Conservation (phyloP, 176 grass and related monocot species). For the Dactylis glomerata region DNA sequence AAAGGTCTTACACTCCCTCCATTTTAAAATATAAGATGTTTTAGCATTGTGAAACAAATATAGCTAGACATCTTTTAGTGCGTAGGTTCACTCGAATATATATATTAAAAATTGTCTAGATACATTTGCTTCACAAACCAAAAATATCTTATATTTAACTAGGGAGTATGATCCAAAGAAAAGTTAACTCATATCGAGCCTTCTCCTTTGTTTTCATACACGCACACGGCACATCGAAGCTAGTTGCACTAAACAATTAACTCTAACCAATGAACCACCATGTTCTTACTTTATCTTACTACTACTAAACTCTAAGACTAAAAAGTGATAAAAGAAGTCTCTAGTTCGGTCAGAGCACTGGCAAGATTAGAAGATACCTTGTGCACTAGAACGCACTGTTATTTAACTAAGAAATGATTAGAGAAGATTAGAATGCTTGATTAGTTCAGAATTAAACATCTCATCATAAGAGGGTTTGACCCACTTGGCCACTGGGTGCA, state of each 20-base stretch:
- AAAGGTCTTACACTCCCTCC: no score
- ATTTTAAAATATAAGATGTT: no score
- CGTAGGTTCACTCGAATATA: no score
- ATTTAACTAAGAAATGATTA: not conserved
- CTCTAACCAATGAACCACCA: not conserved
- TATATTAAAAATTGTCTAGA: no score
- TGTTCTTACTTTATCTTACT: not conserved
- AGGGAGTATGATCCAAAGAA: not conserved
- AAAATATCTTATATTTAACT: no score
- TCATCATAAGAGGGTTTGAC: not conserved
- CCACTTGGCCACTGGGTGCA: not conserved
- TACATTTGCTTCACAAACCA: no score
- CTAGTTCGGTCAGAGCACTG: not conserved
- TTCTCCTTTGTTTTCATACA: not conserved
- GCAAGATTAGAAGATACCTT: not conserved
- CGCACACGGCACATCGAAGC: not conserved
- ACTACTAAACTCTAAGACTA: not conserved
- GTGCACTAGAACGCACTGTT: not conserved
- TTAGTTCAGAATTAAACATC: not conserved
- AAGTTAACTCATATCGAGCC: not conserved
- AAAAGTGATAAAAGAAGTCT: not conserved
- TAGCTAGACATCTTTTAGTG: no score
- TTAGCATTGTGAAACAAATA: no score
- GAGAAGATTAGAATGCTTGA: not conserved
- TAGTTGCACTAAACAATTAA: not conserved